A percentile compares a stretch with the other conserved stretches of the same genome.
These are phyloP conservation scores for Aspergillus sp. DNA, from an alignment of 2,329 filamentous ascomycete genomes.

Conservation along the genomic window DNA sequence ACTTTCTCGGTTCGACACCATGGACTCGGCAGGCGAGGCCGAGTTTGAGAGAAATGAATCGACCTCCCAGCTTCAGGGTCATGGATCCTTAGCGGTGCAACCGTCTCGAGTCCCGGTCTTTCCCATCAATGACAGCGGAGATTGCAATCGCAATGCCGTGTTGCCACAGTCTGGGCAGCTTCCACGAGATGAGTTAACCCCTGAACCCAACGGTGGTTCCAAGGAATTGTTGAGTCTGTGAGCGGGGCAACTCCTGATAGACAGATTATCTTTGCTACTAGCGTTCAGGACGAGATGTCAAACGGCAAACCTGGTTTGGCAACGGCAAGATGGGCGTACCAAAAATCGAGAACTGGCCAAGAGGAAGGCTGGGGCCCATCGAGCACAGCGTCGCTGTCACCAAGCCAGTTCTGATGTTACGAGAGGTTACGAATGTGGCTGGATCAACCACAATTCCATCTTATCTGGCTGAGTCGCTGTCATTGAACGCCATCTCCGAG, in stretches of 20 bases:
- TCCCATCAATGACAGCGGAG: slow-evolving; percentile 3
- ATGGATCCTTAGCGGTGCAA: background rate
- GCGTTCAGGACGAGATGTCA: slow-evolving; percentile 9
- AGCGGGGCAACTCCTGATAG: background rate
- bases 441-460: background rate
- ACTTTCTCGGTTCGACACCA: background rate
- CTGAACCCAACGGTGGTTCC: slow-evolving; percentile 1
- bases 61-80: background rate
- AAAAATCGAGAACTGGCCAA: background rate
- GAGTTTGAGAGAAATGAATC: background rate
- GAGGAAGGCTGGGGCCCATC: background rate
- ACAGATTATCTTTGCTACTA: slow-evolving; percentile 1
- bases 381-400: background rate
- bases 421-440: background rate
- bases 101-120: background rate
- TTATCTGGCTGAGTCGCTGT: background rate
- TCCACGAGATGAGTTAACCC: background rate
- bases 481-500: background rate
- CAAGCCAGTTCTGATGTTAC: background rate
- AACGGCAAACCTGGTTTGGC: slow-evolving; percentile 10
- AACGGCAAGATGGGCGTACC: background rate
- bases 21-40: background rate
- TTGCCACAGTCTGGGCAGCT: no score
- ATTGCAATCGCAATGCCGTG: background rate
- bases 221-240: background rate